A percentile compares a stretch with the other conserved stretches of the same genome.
phyloP scores from a whole-genome alignment of 495 filamentous ascomycete species.

The Talaromyces nanjingensis region DNA sequence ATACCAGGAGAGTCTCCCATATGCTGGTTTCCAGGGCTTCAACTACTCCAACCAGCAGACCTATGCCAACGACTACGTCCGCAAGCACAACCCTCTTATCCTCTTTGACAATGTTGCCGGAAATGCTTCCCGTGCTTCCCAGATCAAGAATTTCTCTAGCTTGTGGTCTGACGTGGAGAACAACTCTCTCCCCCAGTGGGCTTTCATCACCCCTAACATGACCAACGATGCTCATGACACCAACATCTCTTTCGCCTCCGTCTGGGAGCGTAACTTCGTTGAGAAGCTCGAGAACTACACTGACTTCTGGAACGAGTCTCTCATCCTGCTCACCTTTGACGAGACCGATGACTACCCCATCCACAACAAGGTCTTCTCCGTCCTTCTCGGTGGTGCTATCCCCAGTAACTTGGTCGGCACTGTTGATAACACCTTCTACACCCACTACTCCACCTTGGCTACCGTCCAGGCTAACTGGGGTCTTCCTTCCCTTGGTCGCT shows the following conservation, averaged over 20 bases:
- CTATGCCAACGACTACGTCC: slow-evolving; percentile 59
- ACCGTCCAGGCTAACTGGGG: slow-evolving; percentile 63
- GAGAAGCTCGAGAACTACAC: slow-evolving; percentile 53
- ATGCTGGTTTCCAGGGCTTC: slow-evolving; percentile 57
- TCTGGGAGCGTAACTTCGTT: slow-evolving; percentile 53
- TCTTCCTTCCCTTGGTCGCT: slow-evolving; percentile 60
- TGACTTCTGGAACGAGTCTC: slow-evolving; percentile 62
- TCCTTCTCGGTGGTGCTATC: slow-evolving; percentile 63
- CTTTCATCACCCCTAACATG: slow-evolving; percentile 75
- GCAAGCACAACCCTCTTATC: slow-evolving; percentile 68
- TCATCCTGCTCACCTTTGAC: slow-evolving; percentile 64
- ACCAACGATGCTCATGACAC: slow-evolving; percentile 67
- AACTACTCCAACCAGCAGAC: slow-evolving; percentile 47
- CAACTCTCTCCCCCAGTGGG: slow-evolving; percentile 59
- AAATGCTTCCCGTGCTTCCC: slow-evolving; percentile 44
- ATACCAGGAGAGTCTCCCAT: slow-evolving; percentile 65
- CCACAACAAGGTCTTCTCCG: slow-evolving; percentile 50
- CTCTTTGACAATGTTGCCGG: slow-evolving; percentile 52
- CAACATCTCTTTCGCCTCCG: slow-evolving; percentile 51
- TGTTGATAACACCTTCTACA: slow-evolving; percentile 60
- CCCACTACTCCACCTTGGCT: slow-evolving; percentile 63
- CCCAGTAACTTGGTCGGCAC: slow-evolving; percentile 51
- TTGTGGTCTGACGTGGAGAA: slow-evolving; percentile 54
- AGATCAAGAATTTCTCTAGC: slow-evolving; percentile 62
- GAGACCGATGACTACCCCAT: slow-evolving; percentile 51